Evolutionary conservation across 1,284 basidiomycete species (phyloP), one percentile per base, ranked within the genome.

Genomic region (Xerocomus minutiporus): DNA sequence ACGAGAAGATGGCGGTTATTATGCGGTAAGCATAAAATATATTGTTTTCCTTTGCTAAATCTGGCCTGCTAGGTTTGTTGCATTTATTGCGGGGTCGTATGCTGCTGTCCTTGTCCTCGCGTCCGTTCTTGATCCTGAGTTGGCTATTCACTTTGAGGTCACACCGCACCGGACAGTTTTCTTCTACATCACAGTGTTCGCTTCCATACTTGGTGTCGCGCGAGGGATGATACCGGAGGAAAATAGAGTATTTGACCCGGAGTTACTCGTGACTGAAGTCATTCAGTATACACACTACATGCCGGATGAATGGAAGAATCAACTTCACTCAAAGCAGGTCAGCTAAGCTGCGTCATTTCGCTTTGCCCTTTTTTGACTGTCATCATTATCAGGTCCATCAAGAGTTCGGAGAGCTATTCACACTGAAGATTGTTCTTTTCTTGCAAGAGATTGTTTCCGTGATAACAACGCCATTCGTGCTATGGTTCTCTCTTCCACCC

Each of bases 201-300:
- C 89, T 35, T 85, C 88, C 12, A 80, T 97, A 23, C 77, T 98
- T 34, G 93, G 94, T 2, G 86, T 92, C 2, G 87, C 94, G 9
- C 75, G 96, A 40, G 94, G 94, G 1, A 97, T 97, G 93, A 87
- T 97, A 45, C 95, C 94, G 0, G 94, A 95, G 59, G 93, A 97
- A 58, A 93, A 94, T 68, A 77, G 83, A 36, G 89, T 96, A 4
- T 95, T 97, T 62, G 95, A 98, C 65, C 92, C 97, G 1, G 95
- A 97, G 67, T 71, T 91, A 52, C 78, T 95, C 54, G 88, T 99
- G 87, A 83, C 80, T 52, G 92, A 93, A 57, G 91, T 98, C 26
- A 88, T 97, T 48, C 82, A 86, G 31, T 91, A 91, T 67, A 98
- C 96, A 15, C 96, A 99, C 71, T 98, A 96, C 69, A 87, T 97